Percentiles rank a stretch among this genome's conserved stretches.
These are phyloP conservation scores for Pseudogymnoascus sp. DNA, from an alignment of 2,329 filamentous ascomycete species.

Conservation along the genomic window DNA sequence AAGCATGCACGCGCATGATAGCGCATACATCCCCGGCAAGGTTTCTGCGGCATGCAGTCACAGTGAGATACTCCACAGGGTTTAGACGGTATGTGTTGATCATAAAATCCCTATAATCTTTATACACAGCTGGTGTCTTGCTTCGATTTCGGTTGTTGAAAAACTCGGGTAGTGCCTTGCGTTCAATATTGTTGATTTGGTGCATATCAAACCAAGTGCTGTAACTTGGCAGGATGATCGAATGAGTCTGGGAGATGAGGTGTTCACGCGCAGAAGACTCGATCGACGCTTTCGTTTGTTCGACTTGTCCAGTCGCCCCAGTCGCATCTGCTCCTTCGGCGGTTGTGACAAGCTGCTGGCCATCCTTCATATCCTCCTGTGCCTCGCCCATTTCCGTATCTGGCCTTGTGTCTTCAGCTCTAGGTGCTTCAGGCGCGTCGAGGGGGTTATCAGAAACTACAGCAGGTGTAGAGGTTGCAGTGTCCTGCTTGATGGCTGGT, in stretches of 20 bases:
- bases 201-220: slow-evolving; percentile 99
- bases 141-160: slow-evolving; percentile 98
- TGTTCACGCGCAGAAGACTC: slow-evolving; percentile 87
- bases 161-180: slow-evolving; percentile 92
- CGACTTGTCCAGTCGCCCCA: slow-evolving; percentile 42
- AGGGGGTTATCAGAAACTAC: slow-evolving; percentile 54
- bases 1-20: slow-evolving; percentile 97
- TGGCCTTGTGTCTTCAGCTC: slow-evolving; percentile 52
- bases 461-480: slow-evolving; percentile 47
- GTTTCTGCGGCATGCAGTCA: slow-evolving; percentile 91
- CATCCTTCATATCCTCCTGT: slow-evolving; percentile 41
- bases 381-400: slow-evolving; percentile 77
- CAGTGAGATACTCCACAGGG: slow-evolving; percentile 90
- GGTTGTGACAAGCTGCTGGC: slow-evolving; percentile 35
- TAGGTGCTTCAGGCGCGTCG: slow-evolving; percentile 58
- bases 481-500: slow-evolving; percentile 51
- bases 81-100: slow-evolving; percentile 98
- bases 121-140: slow-evolving; percentile 95
- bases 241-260: slow-evolving; percentile 85
- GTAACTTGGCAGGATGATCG: slow-evolving; percentile 94
- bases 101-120: slow-evolving; percentile 99
- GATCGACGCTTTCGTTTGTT: slow-evolving; percentile 69
- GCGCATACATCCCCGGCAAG: slow-evolving; percentile 95
- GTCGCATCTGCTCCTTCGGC: slow-evolving; percentile 38
- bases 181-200: slow-evolving; percentile 79